Percentiles rank a stretch among this genome's conserved stretches.
Conservation (phyloP, 2,329 filamentous ascomycete species). For the Claviceps maximensis region DNA sequence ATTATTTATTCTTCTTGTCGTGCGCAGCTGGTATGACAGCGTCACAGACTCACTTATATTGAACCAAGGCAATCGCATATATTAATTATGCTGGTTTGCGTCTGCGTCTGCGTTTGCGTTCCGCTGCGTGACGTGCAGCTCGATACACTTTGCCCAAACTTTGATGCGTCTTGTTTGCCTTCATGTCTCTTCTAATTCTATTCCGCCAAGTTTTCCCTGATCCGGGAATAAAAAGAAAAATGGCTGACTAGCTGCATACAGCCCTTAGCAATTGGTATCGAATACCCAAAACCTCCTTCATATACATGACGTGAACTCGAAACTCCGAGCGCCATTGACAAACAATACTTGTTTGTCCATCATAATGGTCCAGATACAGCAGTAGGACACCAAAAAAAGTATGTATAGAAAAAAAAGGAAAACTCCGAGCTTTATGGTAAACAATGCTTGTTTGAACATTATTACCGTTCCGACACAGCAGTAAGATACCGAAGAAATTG, state of each 20-base stretch:
- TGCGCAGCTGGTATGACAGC: too few relatives aligned
- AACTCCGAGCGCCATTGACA: too few relatives aligned
- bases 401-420: too few relatives aligned
- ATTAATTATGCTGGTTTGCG: not conserved
- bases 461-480: not conserved
- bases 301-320: too few relatives aligned
- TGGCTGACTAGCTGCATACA: not conserved
- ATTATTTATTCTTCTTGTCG: too few relatives aligned
- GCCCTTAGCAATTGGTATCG: not conserved
- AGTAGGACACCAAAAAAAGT: too few relatives aligned
- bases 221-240: not conserved
- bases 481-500: not conserved
- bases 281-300: too few relatives aligned
- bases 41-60: too few relatives aligned
- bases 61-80: not conserved
- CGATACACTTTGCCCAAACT: not conserved
- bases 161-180: not conserved
- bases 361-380: too few relatives aligned
- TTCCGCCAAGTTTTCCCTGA: too few relatives aligned
- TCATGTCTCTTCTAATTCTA: not conserved
- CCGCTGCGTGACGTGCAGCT: not conserved
- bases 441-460: not conserved
- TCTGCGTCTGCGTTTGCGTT: not conserved
- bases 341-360: too few relatives aligned
- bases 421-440: not conserved